Percentiles rank a stretch among this genome's conserved stretches.
Evolutionary conservation across 805 yeast species (phyloP).

Genomic region (Kazachstania psychrophila): DNA sequence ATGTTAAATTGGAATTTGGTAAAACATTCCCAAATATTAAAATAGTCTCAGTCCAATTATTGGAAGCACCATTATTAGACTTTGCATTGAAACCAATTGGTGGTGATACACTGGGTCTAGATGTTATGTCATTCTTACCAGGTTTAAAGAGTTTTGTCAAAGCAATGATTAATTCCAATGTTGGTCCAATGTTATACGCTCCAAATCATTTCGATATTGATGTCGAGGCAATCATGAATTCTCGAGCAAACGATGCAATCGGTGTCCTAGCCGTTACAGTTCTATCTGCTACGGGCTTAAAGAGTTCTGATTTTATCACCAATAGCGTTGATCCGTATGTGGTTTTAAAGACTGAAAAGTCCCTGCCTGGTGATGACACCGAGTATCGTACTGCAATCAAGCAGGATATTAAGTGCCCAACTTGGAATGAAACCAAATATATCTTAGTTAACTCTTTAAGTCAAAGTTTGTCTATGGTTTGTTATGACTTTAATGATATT

Average conservation of each 20-base stretch:
- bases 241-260: constrained; percentile 53
- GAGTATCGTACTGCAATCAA: constrained; percentile 46
- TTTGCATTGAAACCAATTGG: constrained; percentile 79
- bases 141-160: constrained; percentile 69
- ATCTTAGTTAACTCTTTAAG: constrained; percentile 48
- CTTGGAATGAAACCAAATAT: constrained; percentile 58
- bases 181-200: constrained; percentile 72
- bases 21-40: constrained; percentile 72
- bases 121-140: constrained; percentile 76
- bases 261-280: constrained; percentile 62
- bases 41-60: constrained; percentile 56
- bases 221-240: constrained; percentile 61
- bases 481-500: constrained; percentile 47
- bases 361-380: constrained; percentile 35
- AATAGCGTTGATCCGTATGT: constrained; percentile 53
- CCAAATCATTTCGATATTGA: constrained; percentile 73
- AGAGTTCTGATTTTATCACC: constrained; percentile 31
- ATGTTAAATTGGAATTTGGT: constrained; percentile 51
- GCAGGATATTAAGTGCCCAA: constrained; percentile 46
- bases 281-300: constrained; percentile 43
- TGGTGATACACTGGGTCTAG: constrained; percentile 81
- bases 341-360: constrained; percentile 36
- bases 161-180: constrained; percentile 54
- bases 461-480: constrained; percentile 46
- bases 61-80: constrained; percentile 72